phyloP scores from a whole-genome alignment of 2,329 filamentous ascomycete species.

The Rutstroemia sp. region DNA sequence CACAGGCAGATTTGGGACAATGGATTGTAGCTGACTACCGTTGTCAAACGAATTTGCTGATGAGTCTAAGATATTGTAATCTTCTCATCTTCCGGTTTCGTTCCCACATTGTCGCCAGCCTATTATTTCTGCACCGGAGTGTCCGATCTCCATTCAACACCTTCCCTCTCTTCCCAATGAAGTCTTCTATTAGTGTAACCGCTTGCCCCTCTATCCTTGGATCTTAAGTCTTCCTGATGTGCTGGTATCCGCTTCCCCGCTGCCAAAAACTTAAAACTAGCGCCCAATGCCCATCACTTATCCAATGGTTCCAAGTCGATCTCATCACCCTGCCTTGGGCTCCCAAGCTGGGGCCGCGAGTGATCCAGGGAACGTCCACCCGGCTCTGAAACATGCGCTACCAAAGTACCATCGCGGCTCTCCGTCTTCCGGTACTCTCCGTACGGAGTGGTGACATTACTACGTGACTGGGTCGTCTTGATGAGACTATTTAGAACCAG shows the following conservation, averaged over 20 bases:
- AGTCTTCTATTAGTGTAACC: neutral
- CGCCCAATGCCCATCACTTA: too few relatives aligned
- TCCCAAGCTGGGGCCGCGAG: neutral
- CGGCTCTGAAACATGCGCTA: neutral
- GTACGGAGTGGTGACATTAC: neutral
- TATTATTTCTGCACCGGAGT: too few relatives aligned
- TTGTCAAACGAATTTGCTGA: too few relatives aligned
- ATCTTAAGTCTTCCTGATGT: neutral
- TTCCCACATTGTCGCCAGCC: too few relatives aligned
- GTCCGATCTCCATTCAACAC: too few relatives aligned
- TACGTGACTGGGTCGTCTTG: neutral
- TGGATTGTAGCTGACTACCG: too few relatives aligned
- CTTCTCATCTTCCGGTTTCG: too few relatives aligned
- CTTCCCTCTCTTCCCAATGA: neutral
- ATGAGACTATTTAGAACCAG: constrained; percentile 33
- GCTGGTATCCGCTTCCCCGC: neutral
- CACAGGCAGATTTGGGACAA: too few relatives aligned
- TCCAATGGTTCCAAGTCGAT: neutral
- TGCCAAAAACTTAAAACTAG: too few relatives aligned
- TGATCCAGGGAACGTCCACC: neutral
- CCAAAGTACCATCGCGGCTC: neutral
- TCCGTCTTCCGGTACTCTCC: neutral
- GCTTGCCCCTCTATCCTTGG: neutral
- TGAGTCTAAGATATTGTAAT: too few relatives aligned
- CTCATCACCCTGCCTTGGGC: neutral